phyloP scores from a whole-genome alignment of 2,329 filamentous ascomycete species.

The Aspergillus hiratsukae region DNA sequence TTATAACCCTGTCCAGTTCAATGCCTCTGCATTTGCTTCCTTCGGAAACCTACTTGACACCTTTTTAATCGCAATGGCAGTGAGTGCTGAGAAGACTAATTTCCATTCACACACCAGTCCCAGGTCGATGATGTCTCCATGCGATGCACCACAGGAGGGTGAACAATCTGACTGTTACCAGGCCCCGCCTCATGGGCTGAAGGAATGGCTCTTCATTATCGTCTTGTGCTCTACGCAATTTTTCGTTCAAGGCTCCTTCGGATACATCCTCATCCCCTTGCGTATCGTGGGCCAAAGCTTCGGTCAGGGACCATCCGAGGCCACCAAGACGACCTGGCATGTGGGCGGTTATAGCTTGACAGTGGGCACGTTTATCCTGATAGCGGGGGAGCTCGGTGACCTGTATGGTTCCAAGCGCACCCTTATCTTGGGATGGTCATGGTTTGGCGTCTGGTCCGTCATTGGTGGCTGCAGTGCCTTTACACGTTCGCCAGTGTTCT shows the following conservation, averaged over 20 bases:
- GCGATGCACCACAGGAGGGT: neutral
- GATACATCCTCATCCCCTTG: neutral
- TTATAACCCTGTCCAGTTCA: no score
- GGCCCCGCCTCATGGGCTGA: neutral
- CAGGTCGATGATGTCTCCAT: no score
- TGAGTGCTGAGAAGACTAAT: no score
- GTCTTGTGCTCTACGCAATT: neutral
- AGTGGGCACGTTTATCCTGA: neutral
- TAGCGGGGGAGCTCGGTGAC: conserved; percentile 20
- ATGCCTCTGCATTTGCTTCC: no score
- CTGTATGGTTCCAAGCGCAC: conserved; percentile 35
- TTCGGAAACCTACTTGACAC: no score
- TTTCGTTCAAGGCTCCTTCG: neutral
- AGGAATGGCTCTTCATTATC: neutral
- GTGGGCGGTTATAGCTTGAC: neutral
- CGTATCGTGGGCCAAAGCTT: neutral
- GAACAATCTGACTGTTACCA: neutral
- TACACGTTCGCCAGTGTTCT: conserved; percentile 42
- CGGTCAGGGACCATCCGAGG: neutral
- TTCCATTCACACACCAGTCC: no score
- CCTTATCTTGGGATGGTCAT: conserved; percentile 32
- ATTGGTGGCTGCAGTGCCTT: conserved; percentile 34
- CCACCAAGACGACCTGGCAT: neutral
- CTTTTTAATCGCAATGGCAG: no score
- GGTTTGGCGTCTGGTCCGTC: conserved; percentile 35